Evolutionary conservation across 2,329 filamentous ascomycete species (phyloP).

Genomic region (Sporothrix luriei): DNA sequence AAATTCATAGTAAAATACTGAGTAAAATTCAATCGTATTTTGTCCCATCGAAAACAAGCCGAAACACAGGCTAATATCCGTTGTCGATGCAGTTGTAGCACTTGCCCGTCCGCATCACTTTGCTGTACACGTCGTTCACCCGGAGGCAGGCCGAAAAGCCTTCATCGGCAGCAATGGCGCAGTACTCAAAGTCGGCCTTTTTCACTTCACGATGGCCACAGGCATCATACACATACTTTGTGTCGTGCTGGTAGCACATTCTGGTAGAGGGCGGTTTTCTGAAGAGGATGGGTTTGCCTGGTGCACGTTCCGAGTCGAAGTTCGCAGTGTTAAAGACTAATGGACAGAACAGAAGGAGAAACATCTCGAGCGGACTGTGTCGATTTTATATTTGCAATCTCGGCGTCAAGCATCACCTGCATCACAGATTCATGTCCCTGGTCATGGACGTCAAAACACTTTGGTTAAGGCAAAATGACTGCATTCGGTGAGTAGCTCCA

Average conservation of each 20-base stretch:
- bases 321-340: no score
- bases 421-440: no score
- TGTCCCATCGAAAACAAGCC: neutral
- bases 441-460: no score
- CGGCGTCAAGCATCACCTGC: no score
- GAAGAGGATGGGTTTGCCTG: no score
- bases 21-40: no score
- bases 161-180: neutral
- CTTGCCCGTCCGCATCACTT: neutral
- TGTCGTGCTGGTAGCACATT: neutral
- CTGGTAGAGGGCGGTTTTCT: neutral
- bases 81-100: slow-evolving; percentile 10
- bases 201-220: neutral
- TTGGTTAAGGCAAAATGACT: neutral
- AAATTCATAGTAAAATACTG: no score
- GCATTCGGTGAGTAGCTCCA: no score
- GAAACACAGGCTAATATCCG: neutral
- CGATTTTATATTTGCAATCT: no score
- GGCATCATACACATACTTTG: neutral
- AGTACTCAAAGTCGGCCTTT: neutral
- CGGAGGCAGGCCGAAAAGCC: neutral
- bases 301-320: no score
- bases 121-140: neutral
- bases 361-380: no score
- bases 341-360: no score